Evolutionary conservation across 805 yeast genomes (phyloP).

Genomic region (Suhomyces tanzawaensis): DNA sequence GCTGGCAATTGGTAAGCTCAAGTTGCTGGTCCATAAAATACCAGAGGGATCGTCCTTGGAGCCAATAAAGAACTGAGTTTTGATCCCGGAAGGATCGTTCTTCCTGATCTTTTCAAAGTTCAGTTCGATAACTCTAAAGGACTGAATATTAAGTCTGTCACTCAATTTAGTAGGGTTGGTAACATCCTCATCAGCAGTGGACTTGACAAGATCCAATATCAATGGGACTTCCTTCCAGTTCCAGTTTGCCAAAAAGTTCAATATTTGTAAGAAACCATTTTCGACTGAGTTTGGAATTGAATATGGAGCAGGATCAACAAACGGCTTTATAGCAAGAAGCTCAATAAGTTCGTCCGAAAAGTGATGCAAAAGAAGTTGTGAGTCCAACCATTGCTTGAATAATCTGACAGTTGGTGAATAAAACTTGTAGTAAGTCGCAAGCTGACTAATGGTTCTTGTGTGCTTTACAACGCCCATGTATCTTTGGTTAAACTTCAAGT

Average conservation of each 20-base stretch:
- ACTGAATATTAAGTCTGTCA: slow-evolving; percentile 60
- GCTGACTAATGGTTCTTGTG: slow-evolving; percentile 69
- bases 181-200: slow-evolving; percentile 25
- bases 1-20: slow-evolving; percentile 72
- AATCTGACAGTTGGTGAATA: slow-evolving; percentile 79
- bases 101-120: slow-evolving; percentile 69
- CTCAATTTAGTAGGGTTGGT: slow-evolving; percentile 29
- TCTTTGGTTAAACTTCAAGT: slow-evolving; percentile 60
- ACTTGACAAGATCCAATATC: slow-evolving; percentile 69
- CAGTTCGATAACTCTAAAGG: slow-evolving; percentile 58
- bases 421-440: slow-evolving; percentile 68
- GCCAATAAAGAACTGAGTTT: slow-evolving; percentile 78
- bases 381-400: slow-evolving; percentile 86
- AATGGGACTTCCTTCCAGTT: slow-evolving; percentile 91
- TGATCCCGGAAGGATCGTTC: slow-evolving; percentile 77
- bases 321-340: slow-evolving; percentile 75
- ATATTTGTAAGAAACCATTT: slow-evolving; percentile 74
- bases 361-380: slow-evolving; percentile 71
- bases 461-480: slow-evolving; percentile 74
- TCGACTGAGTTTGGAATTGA: slow-evolving; percentile 74
- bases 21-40: slow-evolving; percentile 68
- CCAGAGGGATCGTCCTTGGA: slow-evolving; percentile 87
- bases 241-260: slow-evolving; percentile 77
- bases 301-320: slow-evolving; percentile 86
- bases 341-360: slow-evolving; percentile 79